Evolutionary conservation across 768 basidiomycete species (phyloP), one percentile per base, ranked within the genome.

Genomic region (Kockovaella imperatae): DNA sequence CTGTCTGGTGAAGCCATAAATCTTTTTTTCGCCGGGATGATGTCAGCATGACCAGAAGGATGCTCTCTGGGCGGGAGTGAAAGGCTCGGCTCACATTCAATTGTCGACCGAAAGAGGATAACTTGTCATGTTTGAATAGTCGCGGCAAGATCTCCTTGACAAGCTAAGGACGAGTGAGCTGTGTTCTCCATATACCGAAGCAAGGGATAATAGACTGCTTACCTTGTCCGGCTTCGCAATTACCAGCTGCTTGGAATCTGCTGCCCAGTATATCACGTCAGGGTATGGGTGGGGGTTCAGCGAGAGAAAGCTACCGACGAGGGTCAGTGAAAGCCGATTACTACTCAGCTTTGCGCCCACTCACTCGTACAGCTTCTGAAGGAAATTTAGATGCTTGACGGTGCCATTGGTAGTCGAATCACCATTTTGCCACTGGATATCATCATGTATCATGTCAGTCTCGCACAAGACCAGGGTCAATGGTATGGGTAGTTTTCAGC

Each of bases 201-300:
- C 14, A 25, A 20, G n/a, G n/a, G 40, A 35, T 26, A 21, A 17
- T 8, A 23, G 2, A 15, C 3, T 3, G 62, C 61, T 40, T 35
- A 64, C 66, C 39, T 59, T 47, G 18, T 64, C 66, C 17, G 66
- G 62, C 17, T 64, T 56, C 2, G 69, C 67, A 15, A 70, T 64
- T 17, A 70, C 67, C n/a, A 70, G 52, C 38, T 68, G 67, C 15
- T 47, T 51, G 4, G 62, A 61, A 35, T 70, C 66, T 4, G 59
- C 49, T 0, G 67, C 65, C 69, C 69, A 70, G 50, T 70, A 70
- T 35, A 70, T 67, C n/a, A 66, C 56, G 20, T 69, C 60, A 10
- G 62, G 60, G 35, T 52, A 62, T 13, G 64, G 65, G 40, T 62
- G 56, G 2, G 62, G 62, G 13, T 60, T 52, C 5, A 68, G 50